These are phyloP conservation scores for Cicer arietinum DNA, from an alignment of 306 rosid genomes.

Conservation along the genomic window DNA sequence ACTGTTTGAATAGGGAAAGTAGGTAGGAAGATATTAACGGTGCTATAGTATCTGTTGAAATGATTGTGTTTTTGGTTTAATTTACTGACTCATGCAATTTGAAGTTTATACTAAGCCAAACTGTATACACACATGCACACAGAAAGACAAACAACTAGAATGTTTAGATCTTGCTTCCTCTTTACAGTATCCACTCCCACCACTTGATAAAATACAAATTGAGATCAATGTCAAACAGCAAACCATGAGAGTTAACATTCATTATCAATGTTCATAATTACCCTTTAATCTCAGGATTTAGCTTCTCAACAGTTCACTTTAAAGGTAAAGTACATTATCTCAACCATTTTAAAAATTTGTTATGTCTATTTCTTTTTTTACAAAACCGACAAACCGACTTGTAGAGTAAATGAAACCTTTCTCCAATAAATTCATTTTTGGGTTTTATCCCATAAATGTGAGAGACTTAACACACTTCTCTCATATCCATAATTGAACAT, in stretches of 20 bases:
- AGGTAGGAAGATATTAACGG: conserved; percentile 18
- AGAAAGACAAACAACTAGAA: conserved; percentile 34
- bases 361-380: no score
- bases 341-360: no score
- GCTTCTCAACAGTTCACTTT: neutral
- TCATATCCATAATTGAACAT: no score
- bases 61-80: conserved; percentile 14
- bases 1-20: conserved; percentile 18
- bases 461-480: no score
- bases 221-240: conserved; percentile 29
- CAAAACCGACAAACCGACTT: no score
- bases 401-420: no score
- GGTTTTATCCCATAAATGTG: no score
- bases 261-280: conserved; percentile 15
- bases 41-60: conserved; percentile 22
- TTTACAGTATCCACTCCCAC: neutral
- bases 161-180: conserved; percentile 19
- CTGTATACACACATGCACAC: conserved; percentile 25
- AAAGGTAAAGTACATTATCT: neutral
- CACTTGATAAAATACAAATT: neutral
- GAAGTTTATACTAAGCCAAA: conserved; percentile 24
- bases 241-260: conserved; percentile 1
- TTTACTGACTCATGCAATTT: conserved; percentile 32
- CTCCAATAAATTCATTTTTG: no score
- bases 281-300: neutral